These are phyloP conservation scores for Ilyonectria sp. DNA, from an alignment of 2,329 filamentous ascomycete species.

Conservation along the genomic window DNA sequence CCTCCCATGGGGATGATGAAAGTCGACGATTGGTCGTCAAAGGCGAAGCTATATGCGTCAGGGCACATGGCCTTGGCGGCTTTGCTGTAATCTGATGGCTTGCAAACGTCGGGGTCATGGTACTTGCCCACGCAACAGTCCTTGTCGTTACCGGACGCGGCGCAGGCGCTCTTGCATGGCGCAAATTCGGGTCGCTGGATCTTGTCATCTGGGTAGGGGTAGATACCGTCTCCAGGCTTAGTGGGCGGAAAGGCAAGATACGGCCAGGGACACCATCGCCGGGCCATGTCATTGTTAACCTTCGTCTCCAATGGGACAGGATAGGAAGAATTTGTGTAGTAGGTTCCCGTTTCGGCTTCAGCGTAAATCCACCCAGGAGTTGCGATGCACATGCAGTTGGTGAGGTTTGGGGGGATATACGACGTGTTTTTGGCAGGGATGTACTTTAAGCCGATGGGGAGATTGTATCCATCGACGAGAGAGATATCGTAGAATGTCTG, in stretches of 20 bases:
- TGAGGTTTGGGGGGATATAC: conserved; percentile 82
- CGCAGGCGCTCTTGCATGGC: conserved; percentile 84
- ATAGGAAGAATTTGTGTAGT: conserved; percentile 75
- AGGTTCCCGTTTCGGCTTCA: conserved; percentile 67
- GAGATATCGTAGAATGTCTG: conserved; percentile 90
- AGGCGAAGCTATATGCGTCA: conserved; percentile 86
- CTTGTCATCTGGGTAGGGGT: conserved; percentile 84
- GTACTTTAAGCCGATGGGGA: conserved; percentile 77
- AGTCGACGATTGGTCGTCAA: conserved; percentile 71
- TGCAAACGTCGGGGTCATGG: conserved; percentile 74
- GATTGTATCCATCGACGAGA: conserved; percentile 87
- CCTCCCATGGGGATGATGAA: conserved; percentile 77
- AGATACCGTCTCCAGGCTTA: conserved; percentile 82
- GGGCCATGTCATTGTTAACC: conserved; percentile 70
- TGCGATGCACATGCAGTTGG: conserved; percentile 83
- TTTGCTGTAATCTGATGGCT: conserved; percentile 77
- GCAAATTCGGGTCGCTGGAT: conserved; percentile 80
- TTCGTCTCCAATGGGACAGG: conserved; percentile 77
- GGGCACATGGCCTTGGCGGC: conserved; percentile 83
- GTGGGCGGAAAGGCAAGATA: conserved; percentile 78
- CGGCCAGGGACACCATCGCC: conserved; percentile 86
- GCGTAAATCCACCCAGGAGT: conserved; percentile 74
- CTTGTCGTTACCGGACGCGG: conserved; percentile 74
- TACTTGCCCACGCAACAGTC: conserved; percentile 85
- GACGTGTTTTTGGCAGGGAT: conserved; percentile 73